Base-by-base conservation (phyloP, 2,329 filamentous ascomycete species). In the Xylaria sp. region DNA sequence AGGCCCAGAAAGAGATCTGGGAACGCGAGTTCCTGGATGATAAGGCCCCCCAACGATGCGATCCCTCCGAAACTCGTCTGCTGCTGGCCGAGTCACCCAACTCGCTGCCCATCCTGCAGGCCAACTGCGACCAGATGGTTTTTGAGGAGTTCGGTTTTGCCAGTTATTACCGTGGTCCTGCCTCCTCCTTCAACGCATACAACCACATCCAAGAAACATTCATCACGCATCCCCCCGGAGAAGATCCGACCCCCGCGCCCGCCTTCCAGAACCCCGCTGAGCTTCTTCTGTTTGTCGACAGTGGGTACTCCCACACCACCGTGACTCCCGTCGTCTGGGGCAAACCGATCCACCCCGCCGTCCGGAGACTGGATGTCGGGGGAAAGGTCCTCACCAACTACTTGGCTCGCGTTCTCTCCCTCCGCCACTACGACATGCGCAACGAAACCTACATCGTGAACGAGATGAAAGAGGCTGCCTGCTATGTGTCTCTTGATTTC, bases 81-180 rank as follows among this genome's bases (percentile, higher is more conserved):
- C 79, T 99, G 3, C 83, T 98, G 52, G 88, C 91, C 1, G 95
- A 99, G 76, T 90, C 92, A 46, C 90, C 93, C 3, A 97, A 96
- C 76, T 88, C 89, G 3, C 83, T 96, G 58, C 88, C 90, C 0
- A 87, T 88, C 11, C 78, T 99, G 65, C 93, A 97, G 76, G 86
- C 89, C 38, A 95, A 97, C 74, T 93, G 92, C 69, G 95, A 99
- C 72, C 94, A 99, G 79, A 92, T 99, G 73, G 87, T 98, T 1
- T 98, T 99, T 80, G 95, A 99, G 74, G 93, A 98, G 74, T 99
- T 95, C 79, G 92, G 92, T 2, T 99, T 99, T 76, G 86, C 89
- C 10, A 90, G 90, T 67, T 96, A 96, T 77, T 90, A 90, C 67
- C 87, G 95, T 63, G 88, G 86, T 59, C 80, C 91, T 66, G 91